Percentiles rank a stretch among this genome's conserved stretches.
These are phyloP conservation scores for Raffaelea arxii DNA, from an alignment of 2,329 filamentous ascomycete species.

Conservation along the genomic window DNA sequence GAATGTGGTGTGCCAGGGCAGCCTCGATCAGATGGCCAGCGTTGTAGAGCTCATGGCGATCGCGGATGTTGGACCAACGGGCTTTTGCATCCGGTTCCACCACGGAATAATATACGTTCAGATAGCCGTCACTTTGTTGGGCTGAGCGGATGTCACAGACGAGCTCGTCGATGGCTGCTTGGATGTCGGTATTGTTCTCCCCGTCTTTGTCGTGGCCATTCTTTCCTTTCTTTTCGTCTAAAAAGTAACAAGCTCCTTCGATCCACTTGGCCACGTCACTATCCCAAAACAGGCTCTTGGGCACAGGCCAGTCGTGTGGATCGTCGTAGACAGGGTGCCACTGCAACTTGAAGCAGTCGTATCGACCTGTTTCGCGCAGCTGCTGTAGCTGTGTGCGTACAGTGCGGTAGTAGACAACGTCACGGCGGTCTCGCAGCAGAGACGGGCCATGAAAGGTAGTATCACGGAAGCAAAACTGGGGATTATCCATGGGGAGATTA, in stretches of 20 bases:
- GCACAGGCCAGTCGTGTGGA: constrained; percentile 41
- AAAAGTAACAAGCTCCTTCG: constrained; percentile 50
- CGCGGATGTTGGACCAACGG: constrained; percentile 49
- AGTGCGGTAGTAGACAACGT: constrained; percentile 26
- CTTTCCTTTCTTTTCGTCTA: no score
- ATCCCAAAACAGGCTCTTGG: constrained; percentile 52
- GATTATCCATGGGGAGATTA: constrained; percentile 15
- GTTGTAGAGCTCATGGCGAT: constrained; percentile 56
- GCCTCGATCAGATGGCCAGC: constrained; percentile 53
- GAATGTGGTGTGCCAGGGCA: constrained; percentile 43
- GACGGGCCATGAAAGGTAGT: constrained; percentile 26
- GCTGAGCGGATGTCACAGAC: constrained; percentile 46
- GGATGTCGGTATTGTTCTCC: constrained; percentile 34
- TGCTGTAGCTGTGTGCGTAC: constrained; percentile 41
- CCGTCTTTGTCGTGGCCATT: constrained; percentile 26
- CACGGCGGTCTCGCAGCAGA: constrained; percentile 22
- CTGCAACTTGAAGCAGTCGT: constrained; percentile 46
- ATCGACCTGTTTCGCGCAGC: constrained; percentile 43
- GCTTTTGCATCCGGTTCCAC: constrained; percentile 43
- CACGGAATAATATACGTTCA: constrained; percentile 54
- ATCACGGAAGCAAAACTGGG: constrained; percentile 25
- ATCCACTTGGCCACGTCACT: constrained; percentile 49
- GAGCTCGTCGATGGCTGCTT: constrained; percentile 42
- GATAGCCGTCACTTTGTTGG: constrained; percentile 50
- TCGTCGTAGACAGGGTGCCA: constrained; percentile 47